These are phyloP conservation scores for Lepraria neglecta DNA, from an alignment of 495 filamentous ascomycete genomes.

Conservation along the genomic window DNA sequence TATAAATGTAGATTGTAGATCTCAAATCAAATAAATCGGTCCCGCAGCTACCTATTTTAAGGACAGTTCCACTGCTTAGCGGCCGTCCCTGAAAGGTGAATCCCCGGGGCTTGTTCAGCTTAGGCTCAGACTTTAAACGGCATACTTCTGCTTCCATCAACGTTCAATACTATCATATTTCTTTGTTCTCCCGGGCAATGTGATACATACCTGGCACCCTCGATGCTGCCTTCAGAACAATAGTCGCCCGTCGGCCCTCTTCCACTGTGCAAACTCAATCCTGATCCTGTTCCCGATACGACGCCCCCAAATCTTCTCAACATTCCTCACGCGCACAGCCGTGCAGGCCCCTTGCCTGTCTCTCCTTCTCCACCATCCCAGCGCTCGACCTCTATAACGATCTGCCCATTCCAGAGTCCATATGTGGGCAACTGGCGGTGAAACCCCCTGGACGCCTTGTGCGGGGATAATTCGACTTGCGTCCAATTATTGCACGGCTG, in stretches of 20 bases:
- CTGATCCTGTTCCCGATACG: slow-evolving; percentile 32
- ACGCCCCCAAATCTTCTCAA: slow-evolving; percentile 26
- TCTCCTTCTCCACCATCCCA: background rate
- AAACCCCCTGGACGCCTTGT: slow-evolving; percentile 21
- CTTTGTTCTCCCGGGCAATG: background rate
- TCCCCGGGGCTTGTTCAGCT: slow-evolving; percentile 10
- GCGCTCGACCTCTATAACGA: slow-evolving; percentile 21
- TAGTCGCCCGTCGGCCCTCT: background rate
- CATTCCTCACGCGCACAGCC: slow-evolving; percentile 29
- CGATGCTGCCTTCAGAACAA: background rate
- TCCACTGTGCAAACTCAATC: slow-evolving; percentile 18
- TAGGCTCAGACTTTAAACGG: slow-evolving; percentile 7
- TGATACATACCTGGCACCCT: background rate
- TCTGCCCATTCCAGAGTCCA: slow-evolving; percentile 29
- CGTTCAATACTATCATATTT: background rate
- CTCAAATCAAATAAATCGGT: slow-evolving; percentile 2
- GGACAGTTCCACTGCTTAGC: slow-evolving; percentile 1
- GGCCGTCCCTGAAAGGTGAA: slow-evolving; percentile 8
- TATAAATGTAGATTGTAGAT: background rate
- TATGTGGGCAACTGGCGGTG: slow-evolving; percentile 26
- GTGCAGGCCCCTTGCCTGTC: slow-evolving; percentile 23
- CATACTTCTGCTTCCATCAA: slow-evolving; percentile 6
- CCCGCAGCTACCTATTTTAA: slow-evolving; percentile 8
- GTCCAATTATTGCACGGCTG: slow-evolving; percentile 29
- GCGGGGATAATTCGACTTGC: slow-evolving; percentile 24